Base-by-base conservation (phyloP, 108 stramenopile genomes). In the Pseudonitzschia pungens region DNA sequence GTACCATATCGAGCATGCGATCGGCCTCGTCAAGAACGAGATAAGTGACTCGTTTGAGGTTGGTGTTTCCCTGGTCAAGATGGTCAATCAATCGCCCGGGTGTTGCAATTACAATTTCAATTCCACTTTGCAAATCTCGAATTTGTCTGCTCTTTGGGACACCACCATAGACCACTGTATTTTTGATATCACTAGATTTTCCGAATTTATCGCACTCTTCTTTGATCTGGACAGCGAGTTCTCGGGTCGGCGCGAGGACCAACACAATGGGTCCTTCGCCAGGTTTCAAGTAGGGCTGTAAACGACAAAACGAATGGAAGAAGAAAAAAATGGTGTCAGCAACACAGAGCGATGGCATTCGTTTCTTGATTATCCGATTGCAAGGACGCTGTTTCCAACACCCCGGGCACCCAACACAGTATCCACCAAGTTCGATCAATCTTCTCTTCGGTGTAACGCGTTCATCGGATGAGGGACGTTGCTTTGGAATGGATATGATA, bases 121-220 rank as follows among this genome's bases (percentile, higher is more conserved):
- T 85, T 16, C 98, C 98, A 51, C 72, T 54, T 32, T 87, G 75
- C 32, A 99, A 79, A 27, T 84, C 84, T 40, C 88, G 76, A 36
- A 96, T 79, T 78, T 96, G 92, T 50, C 69, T 71, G 15, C 84
- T 68, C 74, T 98, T 98, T 65, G 97, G 97, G 15, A 97, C 98
- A 60, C 99, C 99, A 18, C 99, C 99, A 76, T 99, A 99, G 8
- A 99, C 97, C 50, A 97, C 97, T 32, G 97, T 98, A 74, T 97
- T 98, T 77, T 98, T 98, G 79, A 99, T 96, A 65, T 94, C 96
- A 9, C 90, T 90, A 7, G 90, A 91, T 26, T 76, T 68, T 10
- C 98, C 98, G 75, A 99, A 99, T 79, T 98, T 98, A 89, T 98
- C 98, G 71, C 98, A 98, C 80, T 99, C 98, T 67, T 94, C 96